Evolutionary conservation across 2,329 filamentous ascomycete genomes (phyloP).

Genomic region (Colletotrichum echinochloae): DNA sequence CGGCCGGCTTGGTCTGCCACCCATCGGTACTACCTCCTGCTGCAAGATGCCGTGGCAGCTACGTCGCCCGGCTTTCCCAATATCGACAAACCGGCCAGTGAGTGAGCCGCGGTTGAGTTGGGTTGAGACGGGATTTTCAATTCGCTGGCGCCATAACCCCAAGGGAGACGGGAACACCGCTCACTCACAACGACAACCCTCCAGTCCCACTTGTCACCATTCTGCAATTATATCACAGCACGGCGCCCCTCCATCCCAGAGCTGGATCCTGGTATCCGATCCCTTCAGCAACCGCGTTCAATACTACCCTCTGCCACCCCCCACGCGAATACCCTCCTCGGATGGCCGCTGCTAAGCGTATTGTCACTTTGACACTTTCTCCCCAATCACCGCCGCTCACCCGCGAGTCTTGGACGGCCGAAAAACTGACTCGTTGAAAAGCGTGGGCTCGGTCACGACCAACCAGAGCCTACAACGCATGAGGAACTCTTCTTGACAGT

Average conservation of each 20-base stretch:
- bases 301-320: conserved; percentile 15
- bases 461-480: not conserved
- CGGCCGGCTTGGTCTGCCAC: conserved; percentile 6
- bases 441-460: conserved; percentile 8
- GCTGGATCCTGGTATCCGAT: conserved; percentile 35
- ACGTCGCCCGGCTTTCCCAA: conserved; percentile 29
- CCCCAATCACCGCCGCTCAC: conserved; percentile 13
- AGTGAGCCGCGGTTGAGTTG: not conserved
- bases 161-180: conserved; percentile 15
- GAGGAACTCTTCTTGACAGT: conserved; percentile 19
- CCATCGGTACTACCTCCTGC: not conserved
- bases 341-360: conserved; percentile 30
- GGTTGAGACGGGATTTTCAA: conserved; percentile 5
- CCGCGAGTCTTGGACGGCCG: not conserved
- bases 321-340: conserved; percentile 20
- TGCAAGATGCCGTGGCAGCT: conserved; percentile 32
- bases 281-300: conserved; percentile 37
- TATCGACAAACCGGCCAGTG: conserved; percentile 31
- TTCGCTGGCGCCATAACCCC: conserved; percentile 26
- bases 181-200: conserved; percentile 1
- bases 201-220: conserved; percentile 24
- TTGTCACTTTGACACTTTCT: conserved; percentile 1
- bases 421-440: conserved; percentile 33
- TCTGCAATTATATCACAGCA: conserved; percentile 23
- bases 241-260: conserved; percentile 23